Conservation (phyloP, 2,329 filamentous ascomycete genomes). For the Corynespora cassiicola region DNA sequence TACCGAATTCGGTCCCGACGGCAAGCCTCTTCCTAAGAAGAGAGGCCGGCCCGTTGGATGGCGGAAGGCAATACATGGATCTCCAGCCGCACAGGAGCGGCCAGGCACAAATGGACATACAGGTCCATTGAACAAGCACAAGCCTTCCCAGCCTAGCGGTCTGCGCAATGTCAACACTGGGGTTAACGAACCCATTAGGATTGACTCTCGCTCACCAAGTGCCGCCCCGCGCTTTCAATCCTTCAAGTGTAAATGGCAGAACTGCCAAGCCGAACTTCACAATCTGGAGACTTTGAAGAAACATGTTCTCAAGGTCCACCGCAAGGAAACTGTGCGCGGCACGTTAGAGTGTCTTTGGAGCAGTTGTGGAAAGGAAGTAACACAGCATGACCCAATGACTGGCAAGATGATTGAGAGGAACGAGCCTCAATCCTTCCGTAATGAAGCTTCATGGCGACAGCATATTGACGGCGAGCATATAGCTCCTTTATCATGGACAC, state of each 20-base stretch:
- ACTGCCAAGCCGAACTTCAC: slow-evolving; percentile 65
- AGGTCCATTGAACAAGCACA: slow-evolving; percentile 10
- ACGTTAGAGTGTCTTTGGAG: slow-evolving; percentile 55
- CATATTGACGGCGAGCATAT: slow-evolving; percentile 63
- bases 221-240: slow-evolving; percentile 48
- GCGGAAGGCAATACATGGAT: slow-evolving; percentile 56
- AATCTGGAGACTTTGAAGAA: slow-evolving; percentile 66
- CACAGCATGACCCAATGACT: slow-evolving; percentile 26
- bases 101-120: slow-evolving; percentile 28
- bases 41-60: slow-evolving; percentile 58
- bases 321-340: slow-evolving; percentile 39
- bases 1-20: slow-evolving; percentile 37
- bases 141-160: slow-evolving; percentile 30
- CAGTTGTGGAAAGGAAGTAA: slow-evolving; percentile 44
- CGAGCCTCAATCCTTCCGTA: slow-evolving; percentile 42
- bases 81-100: slow-evolving; percentile 28
- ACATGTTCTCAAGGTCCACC: slow-evolving; percentile 65
- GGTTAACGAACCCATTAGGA: slow-evolving; percentile 24
- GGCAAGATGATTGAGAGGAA: slow-evolving; percentile 27
- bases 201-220: slow-evolving; percentile 41
- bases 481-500: slow-evolving; percentile 60
- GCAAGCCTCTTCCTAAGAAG: slow-evolving; percentile 48
- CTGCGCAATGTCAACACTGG: slow-evolving; percentile 29
- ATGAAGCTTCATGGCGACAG: slow-evolving; percentile 51
- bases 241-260: slow-evolving; percentile 65